phyloP scores from a whole-genome alignment of 2,329 filamentous ascomycete species.

The Talaromyces atroroseus region DNA sequence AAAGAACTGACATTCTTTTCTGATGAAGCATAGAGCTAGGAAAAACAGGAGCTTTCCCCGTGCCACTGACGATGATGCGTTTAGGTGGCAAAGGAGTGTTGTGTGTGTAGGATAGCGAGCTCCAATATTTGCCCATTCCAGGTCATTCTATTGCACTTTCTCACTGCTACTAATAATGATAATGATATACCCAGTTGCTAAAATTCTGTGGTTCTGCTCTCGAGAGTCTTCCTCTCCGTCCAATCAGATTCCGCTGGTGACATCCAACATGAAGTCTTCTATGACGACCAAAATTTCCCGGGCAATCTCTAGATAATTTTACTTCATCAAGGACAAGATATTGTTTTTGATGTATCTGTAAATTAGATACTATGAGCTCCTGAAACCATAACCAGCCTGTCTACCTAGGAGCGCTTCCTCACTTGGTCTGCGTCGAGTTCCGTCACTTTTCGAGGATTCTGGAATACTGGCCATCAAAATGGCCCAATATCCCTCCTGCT shows the following conservation, averaged over 20 bases:
- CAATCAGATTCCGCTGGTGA: not conserved
- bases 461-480: not conserved
- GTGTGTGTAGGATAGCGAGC: not conserved
- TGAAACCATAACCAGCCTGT: not conserved
- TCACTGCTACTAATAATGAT: not conserved
- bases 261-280: not conserved
- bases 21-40: not conserved
- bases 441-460: not conserved
- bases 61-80: not conserved
- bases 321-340: not conserved
- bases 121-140: not conserved
- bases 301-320: not conserved
- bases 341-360: not conserved
- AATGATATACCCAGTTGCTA: not conserved
- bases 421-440: not conserved
- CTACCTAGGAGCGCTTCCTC: too few species aligned
- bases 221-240: not conserved
- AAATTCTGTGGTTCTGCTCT: not conserved
- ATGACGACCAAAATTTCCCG: not conserved
- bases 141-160: not conserved
- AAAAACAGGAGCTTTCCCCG: not conserved
- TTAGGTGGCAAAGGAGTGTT: not conserved
- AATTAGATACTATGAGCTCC: not conserved
- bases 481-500: not conserved
- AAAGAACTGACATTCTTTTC: not conserved